Evolutionary conservation across 2,329 filamentous ascomycete genomes (phyloP).

Genomic region (Colletotrichum shisoi): DNA sequence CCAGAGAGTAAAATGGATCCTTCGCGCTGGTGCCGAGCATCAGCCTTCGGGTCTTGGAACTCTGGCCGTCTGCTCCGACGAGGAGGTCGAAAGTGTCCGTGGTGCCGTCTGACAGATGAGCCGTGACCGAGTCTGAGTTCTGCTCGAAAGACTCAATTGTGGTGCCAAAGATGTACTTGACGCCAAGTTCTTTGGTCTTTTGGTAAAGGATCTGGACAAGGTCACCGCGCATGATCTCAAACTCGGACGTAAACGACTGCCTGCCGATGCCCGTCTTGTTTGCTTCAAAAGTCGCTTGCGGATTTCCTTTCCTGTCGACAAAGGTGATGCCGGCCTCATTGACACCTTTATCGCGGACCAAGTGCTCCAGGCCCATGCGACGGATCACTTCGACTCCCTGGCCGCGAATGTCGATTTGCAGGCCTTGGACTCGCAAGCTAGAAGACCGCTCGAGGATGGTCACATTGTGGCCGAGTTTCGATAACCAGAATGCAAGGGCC

Average conservation of each 20-base stretch:
- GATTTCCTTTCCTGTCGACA: slow-evolving; percentile 52
- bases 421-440: slow-evolving; percentile 50
- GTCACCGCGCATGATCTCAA: slow-evolving; percentile 67
- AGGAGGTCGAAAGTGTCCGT: slow-evolving; percentile 59
- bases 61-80: slow-evolving; percentile 64
- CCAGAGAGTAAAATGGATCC: slow-evolving; percentile 43
- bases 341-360: slow-evolving; percentile 50
- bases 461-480: slow-evolving; percentile 48
- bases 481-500: slow-evolving; percentile 54
- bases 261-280: slow-evolving; percentile 53
- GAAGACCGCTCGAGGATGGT: slow-evolving; percentile 56
- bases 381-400: slow-evolving; percentile 52
- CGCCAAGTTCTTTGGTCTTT: slow-evolving; percentile 44
- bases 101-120: slow-evolving; percentile 54
- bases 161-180: slow-evolving; percentile 44
- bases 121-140: slow-evolving; percentile 47
- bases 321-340: slow-evolving; percentile 58
- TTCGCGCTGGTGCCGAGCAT: slow-evolving; percentile 47
- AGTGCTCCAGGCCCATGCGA: slow-evolving; percentile 52
- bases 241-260: slow-evolving; percentile 62
- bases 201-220: slow-evolving; percentile 61
- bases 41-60: slow-evolving; percentile 57
- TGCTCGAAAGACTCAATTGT: slow-evolving; percentile 46
- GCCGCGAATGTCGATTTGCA: slow-evolving; percentile 57
- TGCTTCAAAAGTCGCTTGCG: slow-evolving; percentile 51